A percentile compares a stretch with the other conserved stretches of the same genome.
Evolutionary conservation across 2,329 filamentous ascomycete genomes (phyloP).

Genomic region (Botrytis paeoniae): DNA sequence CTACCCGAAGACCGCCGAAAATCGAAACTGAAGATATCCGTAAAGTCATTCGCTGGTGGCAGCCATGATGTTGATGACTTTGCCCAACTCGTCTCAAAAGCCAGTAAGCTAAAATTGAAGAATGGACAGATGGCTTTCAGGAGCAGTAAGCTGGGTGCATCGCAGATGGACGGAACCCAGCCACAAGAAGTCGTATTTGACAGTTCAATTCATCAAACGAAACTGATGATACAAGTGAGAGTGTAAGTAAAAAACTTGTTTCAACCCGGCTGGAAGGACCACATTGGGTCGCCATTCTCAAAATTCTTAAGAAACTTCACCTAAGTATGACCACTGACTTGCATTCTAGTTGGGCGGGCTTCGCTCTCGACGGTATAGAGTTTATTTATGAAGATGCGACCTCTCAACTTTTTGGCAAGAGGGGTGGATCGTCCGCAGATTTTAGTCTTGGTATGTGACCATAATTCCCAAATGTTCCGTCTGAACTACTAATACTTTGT

Average conservation of each 20-base stretch:
- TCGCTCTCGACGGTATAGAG: conserved; percentile 79
- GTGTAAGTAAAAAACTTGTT: conserved; percentile 57
- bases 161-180: conserved; percentile 66
- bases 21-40: conserved; percentile 63
- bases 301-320: not conserved
- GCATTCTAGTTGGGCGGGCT: conserved; percentile 43
- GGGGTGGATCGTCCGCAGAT: conserved; percentile 64
- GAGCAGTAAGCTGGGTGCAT: conserved; percentile 70
- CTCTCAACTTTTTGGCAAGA: conserved; percentile 81
- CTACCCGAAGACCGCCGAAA: conserved; percentile 72
- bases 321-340: not conserved
- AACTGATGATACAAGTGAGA: conserved; percentile 70
- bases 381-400: conserved; percentile 89
- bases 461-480: not conserved
- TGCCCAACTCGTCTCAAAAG: conserved; percentile 64
- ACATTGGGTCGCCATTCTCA: not conserved
- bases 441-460: conserved; percentile 71
- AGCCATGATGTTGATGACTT: conserved; percentile 77
- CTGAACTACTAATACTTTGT: conserved; percentile 11
- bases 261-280: not conserved
- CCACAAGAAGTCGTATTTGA: conserved; percentile 72
- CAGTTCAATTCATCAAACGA: conserved; percentile 63
- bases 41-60: conserved; percentile 75
- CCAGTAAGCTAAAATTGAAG: conserved; percentile 70
- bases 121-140: conserved; percentile 72